Evolutionary conservation across 345 rosid genomes (phyloP), one percentile per base, ranked within the genome.

Genomic region (Eucalyptus curtisii): DNA sequence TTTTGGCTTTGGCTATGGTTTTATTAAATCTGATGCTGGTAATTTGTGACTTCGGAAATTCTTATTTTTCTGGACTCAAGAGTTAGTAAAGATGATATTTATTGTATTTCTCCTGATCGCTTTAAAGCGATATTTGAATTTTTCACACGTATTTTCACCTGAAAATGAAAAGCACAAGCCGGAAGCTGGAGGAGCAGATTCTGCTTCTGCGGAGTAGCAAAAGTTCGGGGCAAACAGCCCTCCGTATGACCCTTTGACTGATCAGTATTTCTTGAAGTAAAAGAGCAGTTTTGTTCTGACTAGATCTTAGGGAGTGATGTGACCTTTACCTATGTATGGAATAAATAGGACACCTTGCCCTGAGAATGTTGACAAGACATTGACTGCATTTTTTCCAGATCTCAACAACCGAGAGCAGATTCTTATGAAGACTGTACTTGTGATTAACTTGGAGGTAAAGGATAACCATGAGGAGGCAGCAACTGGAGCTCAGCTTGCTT

Each of bases 401-500:
- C 98, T 97, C 90, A 95, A 95, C 88, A 95, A 86, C 88, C 94
- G 99, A 89, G 99, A 97, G 68, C 99, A 97, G 86, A 80, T 88
- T 88, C 95, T 92, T 44, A 89, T 96, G 95, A 98, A 94, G 92
- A 90, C 92, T 37, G 96, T 95, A 48, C 93, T 98, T 87, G 95
- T 97, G 89, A 96, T 97, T 91, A 97, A 97, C 94, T 90, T 98
- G 93, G 99, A 98, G 90, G 99, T 98, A 71, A 98, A 97, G 94
- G 99, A 97, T 88, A 97, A 97, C 92, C 98, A 97, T 59, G 99
- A 97, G 89, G 99, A 97, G 92, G 99, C 99, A 71, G 99, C 99
- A 27, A 87, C 93, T 13, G 99, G 99, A 87, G 99, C 94, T 89
- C 95, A 95, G 66, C 96, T 96, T 52, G 91, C 98, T 68, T 92